A percentile compares a stretch with the other conserved stretches of the same genome.
phyloP scores from a whole-genome alignment of 202 grass and related monocot genomes.

The Alloteropsis angusta region DNA sequence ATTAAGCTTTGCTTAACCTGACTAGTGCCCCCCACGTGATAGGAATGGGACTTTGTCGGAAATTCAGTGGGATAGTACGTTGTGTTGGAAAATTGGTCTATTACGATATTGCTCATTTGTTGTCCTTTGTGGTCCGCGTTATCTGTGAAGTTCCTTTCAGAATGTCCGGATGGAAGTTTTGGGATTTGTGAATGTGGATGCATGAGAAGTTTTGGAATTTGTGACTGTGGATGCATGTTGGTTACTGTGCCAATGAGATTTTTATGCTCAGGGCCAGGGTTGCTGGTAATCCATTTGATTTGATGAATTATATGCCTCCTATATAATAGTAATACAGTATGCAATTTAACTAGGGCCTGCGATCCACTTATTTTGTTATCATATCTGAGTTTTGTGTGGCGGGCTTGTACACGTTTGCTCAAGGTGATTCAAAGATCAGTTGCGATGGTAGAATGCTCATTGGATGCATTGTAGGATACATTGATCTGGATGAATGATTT shows the following conservation, averaged over 20 bases:
- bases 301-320: background rate
- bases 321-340: background rate
- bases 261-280: background rate
- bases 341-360: background rate
- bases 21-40: conserved; percentile 14
- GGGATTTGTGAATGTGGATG: background rate
- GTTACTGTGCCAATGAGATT: background rate
- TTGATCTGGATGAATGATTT: background rate
- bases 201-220: background rate
- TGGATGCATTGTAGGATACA: background rate
- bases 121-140: background rate
- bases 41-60: background rate
- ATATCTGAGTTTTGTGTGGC: background rate
- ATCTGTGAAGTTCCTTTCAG: background rate
- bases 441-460: background rate
- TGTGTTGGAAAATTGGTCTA: background rate
- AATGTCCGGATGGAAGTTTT: background rate
- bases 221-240: background rate
- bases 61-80: background rate
- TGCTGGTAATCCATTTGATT: background rate
- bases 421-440: background rate
- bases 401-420: background rate
- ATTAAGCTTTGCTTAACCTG: conserved; percentile 7
- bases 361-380: background rate
- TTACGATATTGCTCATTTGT: background rate